Evolutionary conservation across 306 rosid genomes (phyloP).

Genomic region (Corylus avellana): DNA sequence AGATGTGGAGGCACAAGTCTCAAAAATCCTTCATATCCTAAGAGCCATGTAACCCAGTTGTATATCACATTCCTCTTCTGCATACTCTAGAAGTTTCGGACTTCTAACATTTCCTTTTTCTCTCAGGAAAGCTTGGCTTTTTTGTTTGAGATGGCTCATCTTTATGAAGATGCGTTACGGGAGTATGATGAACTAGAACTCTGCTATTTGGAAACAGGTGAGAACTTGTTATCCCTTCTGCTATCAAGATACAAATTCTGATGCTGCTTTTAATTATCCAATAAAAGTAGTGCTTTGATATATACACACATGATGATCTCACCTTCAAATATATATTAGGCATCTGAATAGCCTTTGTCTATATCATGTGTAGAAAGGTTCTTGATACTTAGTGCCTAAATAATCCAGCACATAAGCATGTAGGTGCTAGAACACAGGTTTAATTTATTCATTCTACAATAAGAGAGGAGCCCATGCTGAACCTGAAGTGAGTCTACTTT

Average conservation of each 20-base stretch:
- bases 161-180: constrained; percentile 93
- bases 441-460: not conserved
- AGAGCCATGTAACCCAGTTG: constrained; percentile 20
- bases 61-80: constrained; percentile 10
- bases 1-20: constrained; percentile 1
- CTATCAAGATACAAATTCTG: constrained; percentile 26
- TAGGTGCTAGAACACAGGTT: not conserved
- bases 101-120: constrained; percentile 25
- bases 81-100: constrained; percentile 32
- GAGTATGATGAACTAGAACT: constrained; percentile 96
- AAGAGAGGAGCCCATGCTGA: not conserved
- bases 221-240: constrained; percentile 26
- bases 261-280: not conserved
- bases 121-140: constrained; percentile 98
- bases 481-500: not conserved
- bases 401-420: not conserved
- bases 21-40: constrained; percentile 16
- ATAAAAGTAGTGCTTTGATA: not conserved
- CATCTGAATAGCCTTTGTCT: not conserved
- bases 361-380: not conserved
- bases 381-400: not conserved
- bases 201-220: constrained; percentile 97
- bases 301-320: not conserved
- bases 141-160: constrained; percentile 97
- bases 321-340: not conserved